Base-by-base conservation (phyloP, 2,329 filamentous ascomycete species). In the Xylaria sp. region DNA sequence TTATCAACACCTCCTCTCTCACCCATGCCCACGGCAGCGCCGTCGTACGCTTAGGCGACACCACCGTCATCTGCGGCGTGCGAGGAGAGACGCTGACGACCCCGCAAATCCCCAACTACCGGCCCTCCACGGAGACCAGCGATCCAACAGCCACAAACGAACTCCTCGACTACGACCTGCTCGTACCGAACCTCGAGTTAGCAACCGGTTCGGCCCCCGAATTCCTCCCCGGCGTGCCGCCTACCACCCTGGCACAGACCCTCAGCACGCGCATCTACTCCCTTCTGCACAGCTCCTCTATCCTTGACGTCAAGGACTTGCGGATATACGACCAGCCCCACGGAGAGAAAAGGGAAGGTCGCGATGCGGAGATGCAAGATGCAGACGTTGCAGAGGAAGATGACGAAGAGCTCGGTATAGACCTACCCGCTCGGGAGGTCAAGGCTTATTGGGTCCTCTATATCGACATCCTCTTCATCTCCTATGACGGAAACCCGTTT, bases 381-480 rank as follows among this genome's bases (percentile, higher is more conserved):
- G 71, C 23, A 30, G 23, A 30, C 23, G 23, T 30, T 30, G 23
- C 23, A 5, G 23, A 30, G 23, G 23, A 30, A 30, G 23, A 16
- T 16, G 16, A 71, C n/a, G 64, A 66, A 4, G 66, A 63, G 18
- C 46, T 51, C 3, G 65, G 71, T 10, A 60, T 63, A 9, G 69
- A 70, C 4, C 65, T 65, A 0, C 65, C 65, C 1, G 67, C 68
- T 18, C 73, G 73, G 42, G 72, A 75, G 60, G 75, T 93, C 9
- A 93, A 90, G 72, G 94, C 89, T 0, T 97, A 95, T 74, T 99
- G 93, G 94, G 87, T 90, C 8, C 84, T 99, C 18, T 97, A 96
- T 74, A 90, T 99, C 65, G 93, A 97, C 71, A 81, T 97, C n/a
- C 83, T 97, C 70, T 94, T 96, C 76, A 88, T 99, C 66, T 95